phyloP scores from a whole-genome alignment of 352 stramenopile species.

The Pythium aphanidermatum region DNA sequence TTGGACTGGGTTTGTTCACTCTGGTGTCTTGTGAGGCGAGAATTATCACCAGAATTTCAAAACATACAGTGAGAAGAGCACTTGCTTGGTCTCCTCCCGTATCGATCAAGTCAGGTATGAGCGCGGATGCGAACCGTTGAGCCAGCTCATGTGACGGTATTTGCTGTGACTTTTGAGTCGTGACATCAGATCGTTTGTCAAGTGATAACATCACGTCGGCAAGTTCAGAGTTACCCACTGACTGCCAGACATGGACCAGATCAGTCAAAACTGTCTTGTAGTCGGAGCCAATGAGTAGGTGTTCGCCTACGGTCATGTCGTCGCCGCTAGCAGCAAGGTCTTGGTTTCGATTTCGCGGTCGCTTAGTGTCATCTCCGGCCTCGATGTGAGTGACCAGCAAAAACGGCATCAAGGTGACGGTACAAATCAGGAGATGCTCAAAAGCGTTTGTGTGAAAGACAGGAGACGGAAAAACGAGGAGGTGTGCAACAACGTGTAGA shows the following conservation, averaged over 20 bases:
- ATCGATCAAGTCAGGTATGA: constrained; percentile 6
- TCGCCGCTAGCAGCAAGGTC: too few species aligned
- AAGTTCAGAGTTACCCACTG: not conserved
- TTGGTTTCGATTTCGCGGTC: too few species aligned
- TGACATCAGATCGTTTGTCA: too few species aligned
- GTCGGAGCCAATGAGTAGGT: too few species aligned
- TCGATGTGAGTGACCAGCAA: constrained; percentile 9
- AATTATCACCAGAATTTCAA: constrained; percentile 30
- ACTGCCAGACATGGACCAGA: not conserved
- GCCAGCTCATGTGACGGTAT: not conserved
- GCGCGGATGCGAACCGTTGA: constrained; percentile 8
- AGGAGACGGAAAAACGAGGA: constrained; percentile 23
- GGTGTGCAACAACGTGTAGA: constrained; percentile 17
- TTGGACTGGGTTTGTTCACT: constrained; percentile 6
- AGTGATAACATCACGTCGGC: too few species aligned
- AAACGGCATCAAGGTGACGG: constrained; percentile 28
- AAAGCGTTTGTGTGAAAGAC: constrained; percentile 25
- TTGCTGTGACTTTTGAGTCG: too few species aligned
- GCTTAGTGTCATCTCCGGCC: not conserved
- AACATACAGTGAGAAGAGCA: constrained; percentile 15
- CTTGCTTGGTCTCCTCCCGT: not conserved
- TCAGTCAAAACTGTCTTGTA: too few species aligned
- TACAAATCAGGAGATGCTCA: constrained; percentile 43
- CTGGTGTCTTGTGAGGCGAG: constrained; percentile 7
- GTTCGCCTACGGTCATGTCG: too few species aligned